A percentile compares a stretch with the other conserved stretches of the same genome.
These are phyloP conservation scores for Solanum medicagineum DNA, from an alignment of 257 asterid genomes.

Conservation along the genomic window DNA sequence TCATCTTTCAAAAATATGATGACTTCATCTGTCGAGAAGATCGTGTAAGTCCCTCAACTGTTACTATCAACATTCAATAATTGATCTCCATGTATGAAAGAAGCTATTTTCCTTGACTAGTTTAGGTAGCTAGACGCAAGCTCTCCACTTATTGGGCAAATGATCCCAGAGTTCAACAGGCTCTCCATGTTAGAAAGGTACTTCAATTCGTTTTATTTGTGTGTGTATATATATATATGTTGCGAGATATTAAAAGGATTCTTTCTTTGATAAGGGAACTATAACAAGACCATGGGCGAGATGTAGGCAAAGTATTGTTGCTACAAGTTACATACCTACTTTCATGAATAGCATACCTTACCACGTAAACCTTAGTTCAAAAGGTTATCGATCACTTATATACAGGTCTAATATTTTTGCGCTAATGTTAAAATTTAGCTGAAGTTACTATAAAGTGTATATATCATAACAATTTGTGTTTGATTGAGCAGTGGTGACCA, in stretches of 20 bases:
- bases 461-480: neutral
- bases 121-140: neutral
- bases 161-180: constrained; percentile 6
- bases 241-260: too few species aligned
- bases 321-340: neutral
- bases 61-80: neutral
- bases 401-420: neutral
- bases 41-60: neutral
- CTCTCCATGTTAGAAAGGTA: constrained; percentile 21
- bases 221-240: neutral
- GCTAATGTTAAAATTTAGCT: neutral
- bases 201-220: neutral
- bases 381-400: neutral
- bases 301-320: neutral
- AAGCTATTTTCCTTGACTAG: neutral
- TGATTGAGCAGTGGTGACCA: constrained; percentile 3
- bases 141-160: constrained; percentile 18
- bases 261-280: neutral
- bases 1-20: neutral
- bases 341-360: neutral
- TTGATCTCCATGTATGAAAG: neutral
- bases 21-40: neutral
- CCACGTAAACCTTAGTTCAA: neutral
- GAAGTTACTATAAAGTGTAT: neutral
- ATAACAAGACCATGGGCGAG: neutral